Base-by-base conservation (phyloP, 1,139 yeast species). In the Spathaspora sp. region DNA sequence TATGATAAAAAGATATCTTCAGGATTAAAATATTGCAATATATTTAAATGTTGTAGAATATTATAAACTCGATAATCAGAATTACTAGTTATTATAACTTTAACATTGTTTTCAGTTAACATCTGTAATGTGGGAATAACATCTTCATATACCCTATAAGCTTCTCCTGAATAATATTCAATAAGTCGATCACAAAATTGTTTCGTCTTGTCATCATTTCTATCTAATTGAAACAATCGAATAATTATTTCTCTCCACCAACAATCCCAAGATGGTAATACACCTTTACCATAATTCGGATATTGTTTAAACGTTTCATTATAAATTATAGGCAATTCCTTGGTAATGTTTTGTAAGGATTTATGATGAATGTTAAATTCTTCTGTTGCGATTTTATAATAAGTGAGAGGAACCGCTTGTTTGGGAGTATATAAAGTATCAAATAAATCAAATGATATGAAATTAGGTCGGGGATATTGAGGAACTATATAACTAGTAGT, bases 371-470 rank as follows among this genome's bases (percentile, higher is more conserved):
- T 53, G 0, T 84, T 84, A 58, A 72, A 72, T 43, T 65, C 67
- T 2, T 52, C 40, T 3, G 38, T 25, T 1, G 80, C 81, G 4
- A 82, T 71, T 3, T 67, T 62, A 43, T 73, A 68, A 56, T 85
- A 85, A 51, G 79, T 84, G 31, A 67, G 63, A 38, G 77, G 62
- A 0, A 84, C 76, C 0, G 86, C 80, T 18, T 63, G 64, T n/a
- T 66, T 68, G 1, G 89, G 86, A 0, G 77, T 67, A 57, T 82
- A 84, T 8, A 85, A 60, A 0, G 90, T 84, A 39, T 82, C 84
- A 62, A 82, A 84, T 0, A 84, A 85, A 63, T 85, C 91, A 50
- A 85, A 75, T 0, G 89, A 80, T 0, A 85, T 63, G 11, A 83
- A 59, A 37, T 67, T 68, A 2, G 88, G 87, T 38, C 58, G 62